Base-by-base conservation (phyloP, 1,284 basidiomycete species). In the Rhodotorula sp. region DNA sequence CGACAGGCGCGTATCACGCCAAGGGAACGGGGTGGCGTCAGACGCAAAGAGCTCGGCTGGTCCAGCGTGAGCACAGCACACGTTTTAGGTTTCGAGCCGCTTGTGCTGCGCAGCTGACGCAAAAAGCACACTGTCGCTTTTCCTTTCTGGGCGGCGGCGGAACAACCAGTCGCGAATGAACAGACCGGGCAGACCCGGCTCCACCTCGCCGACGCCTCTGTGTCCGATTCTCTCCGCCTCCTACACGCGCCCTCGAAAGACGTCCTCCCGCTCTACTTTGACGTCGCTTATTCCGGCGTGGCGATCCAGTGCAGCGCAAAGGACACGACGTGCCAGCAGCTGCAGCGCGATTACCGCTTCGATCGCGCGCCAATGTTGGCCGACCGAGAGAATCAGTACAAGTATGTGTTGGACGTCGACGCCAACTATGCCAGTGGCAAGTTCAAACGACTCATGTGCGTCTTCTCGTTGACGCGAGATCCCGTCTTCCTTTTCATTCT, bases 401-500 rank as follows among this genome's bases (percentile, higher is more conserved):
- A 80, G 64, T 79, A 79, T 61, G 74, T 79, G 4, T 69, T 79
- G 23, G 79, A 79, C 61, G 74, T 79, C 18, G 78, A 79, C 54
- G 76, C 76, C 3, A 79, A 79, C 63, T 77, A 75, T 28, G 72
- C 68, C 60, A 77, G 75, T 28, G 72, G 73, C 8, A 62, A 71
- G 31, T 77, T 77, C 60, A 76, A 77, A 64, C 57, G 77, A 0
- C 34, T 63, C 26, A 72, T 76, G 75, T 72, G 49, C 58, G 71
- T 65, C 38, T 10, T 43, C 10, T 43, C 12, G 38, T 1, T 43
- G 8, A 1, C 38, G 8, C 10, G 38, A 8, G 10, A 43, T 43
- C 10, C 14, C 14, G 80, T 87, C 48, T 80, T 89, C 18, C 85
- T 88, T 38, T 26, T 34, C 48, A 14, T 26, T n/a, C 14, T 23